Percentiles rank a stretch among this genome's conserved stretches.
Conservation (phyloP, 2,329 filamentous ascomycete genomes). For the Calcarisporium arbuscula region DNA sequence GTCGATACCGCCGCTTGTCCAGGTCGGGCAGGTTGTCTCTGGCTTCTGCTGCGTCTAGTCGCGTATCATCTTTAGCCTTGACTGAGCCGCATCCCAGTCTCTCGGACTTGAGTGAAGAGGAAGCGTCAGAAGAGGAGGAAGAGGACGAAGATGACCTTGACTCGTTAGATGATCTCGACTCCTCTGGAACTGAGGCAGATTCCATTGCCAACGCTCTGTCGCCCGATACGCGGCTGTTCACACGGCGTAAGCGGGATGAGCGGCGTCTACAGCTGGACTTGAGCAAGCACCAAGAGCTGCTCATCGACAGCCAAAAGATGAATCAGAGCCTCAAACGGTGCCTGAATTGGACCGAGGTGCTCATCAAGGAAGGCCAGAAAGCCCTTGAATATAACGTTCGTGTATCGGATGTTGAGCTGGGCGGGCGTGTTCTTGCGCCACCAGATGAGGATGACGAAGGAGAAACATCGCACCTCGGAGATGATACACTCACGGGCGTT, state of each 20-base stretch:
- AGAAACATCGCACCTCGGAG: constrained; percentile 15
- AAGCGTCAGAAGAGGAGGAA: constrained; percentile 35
- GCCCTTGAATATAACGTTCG: constrained; percentile 78
- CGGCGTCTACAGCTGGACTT: constrained; percentile 79
- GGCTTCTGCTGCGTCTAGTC: constrained; percentile 39
- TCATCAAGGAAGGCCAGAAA: constrained; percentile 83
- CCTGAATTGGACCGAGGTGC: constrained; percentile 79
- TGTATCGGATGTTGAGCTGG: constrained; percentile 72
- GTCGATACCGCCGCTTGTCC: constrained; percentile 79
- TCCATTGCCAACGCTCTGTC: constrained; percentile 29
- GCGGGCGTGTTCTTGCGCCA: constrained; percentile 67
- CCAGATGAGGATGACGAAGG: constrained; percentile 54
- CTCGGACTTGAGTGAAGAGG: constrained; percentile 42
- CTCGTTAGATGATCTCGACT: constrained; percentile 46
- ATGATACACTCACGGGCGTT: constrained; percentile 16
- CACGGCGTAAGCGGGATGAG: constrained; percentile 67
- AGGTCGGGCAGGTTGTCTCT: constrained; percentile 70
- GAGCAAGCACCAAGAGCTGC: constrained; percentile 78
- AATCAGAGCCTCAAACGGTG: constrained; percentile 91
- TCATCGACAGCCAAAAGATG: constrained; percentile 88
- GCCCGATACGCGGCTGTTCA: constrained; percentile 25
- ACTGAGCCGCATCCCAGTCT: constrained; percentile 37
- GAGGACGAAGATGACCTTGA: constrained; percentile 38
- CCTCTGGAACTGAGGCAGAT: constrained; percentile 34
- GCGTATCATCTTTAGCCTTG: constrained; percentile 36